Percentiles rank a stretch among this genome's conserved stretches.
Evolutionary conservation across 1,284 basidiomycete species (phyloP).

Genomic region (Termitomyces sp.): DNA sequence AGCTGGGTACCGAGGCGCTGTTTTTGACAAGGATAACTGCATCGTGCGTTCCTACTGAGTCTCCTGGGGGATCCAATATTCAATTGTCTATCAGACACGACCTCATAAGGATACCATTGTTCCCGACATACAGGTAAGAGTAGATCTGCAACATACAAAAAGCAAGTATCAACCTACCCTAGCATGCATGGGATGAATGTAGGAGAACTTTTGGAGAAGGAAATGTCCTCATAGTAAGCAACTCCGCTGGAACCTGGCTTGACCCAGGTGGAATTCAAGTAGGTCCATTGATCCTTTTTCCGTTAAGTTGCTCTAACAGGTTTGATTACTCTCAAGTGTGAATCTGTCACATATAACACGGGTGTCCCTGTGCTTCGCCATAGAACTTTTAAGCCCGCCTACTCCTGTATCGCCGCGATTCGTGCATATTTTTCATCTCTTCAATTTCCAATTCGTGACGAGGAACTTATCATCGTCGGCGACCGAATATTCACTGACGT

Average conservation of each 20-base stretch:
- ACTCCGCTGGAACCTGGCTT: constrained; percentile 80
- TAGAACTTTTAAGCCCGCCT: constrained; percentile 68
- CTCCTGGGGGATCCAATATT: not conserved
- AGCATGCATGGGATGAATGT: constrained; percentile 80
- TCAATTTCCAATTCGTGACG: constrained; percentile 45
- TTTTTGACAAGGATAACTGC: constrained; percentile 98
- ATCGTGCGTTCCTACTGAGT: constrained; percentile 49
- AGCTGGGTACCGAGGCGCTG: constrained; percentile 80
- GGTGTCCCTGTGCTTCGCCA: constrained; percentile 83
- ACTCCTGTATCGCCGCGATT: constrained; percentile 67
- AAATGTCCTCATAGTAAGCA: constrained; percentile 88
- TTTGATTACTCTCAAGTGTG: constrained; percentile 53
- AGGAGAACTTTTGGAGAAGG: constrained; percentile 68
- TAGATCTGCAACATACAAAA: not conserved
- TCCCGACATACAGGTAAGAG: constrained; percentile 61
- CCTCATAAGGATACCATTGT: constrained; percentile 71
- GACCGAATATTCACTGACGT: constrained; percentile 91
- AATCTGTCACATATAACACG: constrained; percentile 77
- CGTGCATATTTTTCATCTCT: constrained; percentile 61
- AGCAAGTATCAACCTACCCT: constrained; percentile 2
- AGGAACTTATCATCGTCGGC: constrained; percentile 77
- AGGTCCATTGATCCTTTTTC: constrained; percentile 19
- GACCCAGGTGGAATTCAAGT: constrained; percentile 83
- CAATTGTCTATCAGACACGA: constrained; percentile 49
- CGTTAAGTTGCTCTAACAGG: constrained; percentile 1